These are phyloP conservation scores for Sindora glabra DNA, from an alignment of 306 rosid species.

Conservation along the genomic window DNA sequence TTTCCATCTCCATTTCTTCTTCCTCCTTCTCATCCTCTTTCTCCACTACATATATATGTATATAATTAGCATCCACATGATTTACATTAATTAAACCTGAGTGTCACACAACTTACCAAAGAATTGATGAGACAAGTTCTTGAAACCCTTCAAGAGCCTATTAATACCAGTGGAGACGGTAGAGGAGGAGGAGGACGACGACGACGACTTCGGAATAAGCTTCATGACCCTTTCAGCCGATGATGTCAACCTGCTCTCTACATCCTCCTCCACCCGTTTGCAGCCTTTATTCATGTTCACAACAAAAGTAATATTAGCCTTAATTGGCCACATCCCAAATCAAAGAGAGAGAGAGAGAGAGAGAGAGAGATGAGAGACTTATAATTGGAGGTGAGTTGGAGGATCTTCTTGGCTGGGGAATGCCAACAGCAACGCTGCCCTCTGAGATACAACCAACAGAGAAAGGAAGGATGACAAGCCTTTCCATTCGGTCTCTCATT, in stretches of 20 bases:
- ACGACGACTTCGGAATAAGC: constrained; percentile 62
- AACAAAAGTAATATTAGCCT: not conserved
- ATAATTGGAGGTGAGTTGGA: constrained; percentile 42
- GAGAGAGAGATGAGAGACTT: constrained; percentile 41
- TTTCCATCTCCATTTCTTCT: constrained; percentile 63
- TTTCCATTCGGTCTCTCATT: constrained; percentile 88
- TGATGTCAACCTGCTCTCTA: constrained; percentile 30
- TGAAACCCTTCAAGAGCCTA: constrained; percentile 76
- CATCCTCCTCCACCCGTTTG: constrained; percentile 39
- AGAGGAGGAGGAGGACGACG: too few species aligned
- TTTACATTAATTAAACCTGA: too few species aligned
- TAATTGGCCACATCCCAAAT: not conserved
- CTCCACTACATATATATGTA: constrained; percentile 28
- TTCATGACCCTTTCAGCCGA: constrained; percentile 51
- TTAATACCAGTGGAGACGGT: constrained; percentile 52
- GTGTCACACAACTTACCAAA: constrained; percentile 87
- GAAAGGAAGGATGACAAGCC: constrained; percentile 88
- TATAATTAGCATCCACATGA: too few species aligned
- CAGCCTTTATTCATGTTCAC: constrained; percentile 19
- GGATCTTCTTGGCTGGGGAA: constrained; percentile 53
- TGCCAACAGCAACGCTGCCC: constrained; percentile 70
- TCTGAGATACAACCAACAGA: constrained; percentile 83
- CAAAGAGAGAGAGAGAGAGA: constrained; percentile 6
- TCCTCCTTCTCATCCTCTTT: constrained; percentile 57
- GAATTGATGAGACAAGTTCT: constrained; percentile 70